These are phyloP conservation scores for Pseudomonodictys pantanalensis DNA, from an alignment of 495 filamentous ascomycete species.

Conservation along the genomic window DNA sequence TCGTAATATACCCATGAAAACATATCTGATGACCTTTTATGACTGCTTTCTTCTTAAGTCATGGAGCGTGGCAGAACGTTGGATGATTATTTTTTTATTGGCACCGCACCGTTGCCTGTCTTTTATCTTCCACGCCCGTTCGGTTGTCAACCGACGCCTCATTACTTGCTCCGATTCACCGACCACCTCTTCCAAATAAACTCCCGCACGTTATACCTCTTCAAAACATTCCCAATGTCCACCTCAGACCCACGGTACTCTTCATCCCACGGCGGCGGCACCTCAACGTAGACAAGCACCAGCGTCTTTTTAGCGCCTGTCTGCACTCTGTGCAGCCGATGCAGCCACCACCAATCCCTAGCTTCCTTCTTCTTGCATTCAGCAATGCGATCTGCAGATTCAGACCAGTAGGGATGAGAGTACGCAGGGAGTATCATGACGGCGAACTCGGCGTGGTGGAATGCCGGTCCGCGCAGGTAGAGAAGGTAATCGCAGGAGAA, in stretches of 20 bases:
- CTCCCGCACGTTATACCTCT: slow-evolving; percentile 76
- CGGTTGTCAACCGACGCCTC: too few species aligned
- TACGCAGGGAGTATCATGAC: slow-evolving; percentile 81
- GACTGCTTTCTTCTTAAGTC: too few species aligned
- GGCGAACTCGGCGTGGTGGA: slow-evolving; percentile 90
- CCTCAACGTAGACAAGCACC: slow-evolving; percentile 84
- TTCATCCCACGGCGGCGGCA: slow-evolving; percentile 63
- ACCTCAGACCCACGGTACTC: slow-evolving; percentile 44
- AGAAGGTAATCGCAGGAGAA: slow-evolving; percentile 92
- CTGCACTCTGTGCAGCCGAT: slow-evolving; percentile 88
- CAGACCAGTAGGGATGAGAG: slow-evolving; percentile 66
- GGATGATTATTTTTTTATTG: too few species aligned
- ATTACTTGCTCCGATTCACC: slow-evolving; percentile 52
- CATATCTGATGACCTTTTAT: too few species aligned
- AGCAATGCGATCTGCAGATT: slow-evolving; percentile 47
- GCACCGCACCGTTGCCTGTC: too few species aligned
- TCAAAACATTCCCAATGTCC: slow-evolving; percentile 62
- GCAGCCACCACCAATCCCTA: slow-evolving; percentile 85
- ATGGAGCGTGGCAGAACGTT: too few species aligned
- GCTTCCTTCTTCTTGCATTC: slow-evolving; percentile 50
- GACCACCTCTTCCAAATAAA: slow-evolving; percentile 78
- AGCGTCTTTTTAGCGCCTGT: slow-evolving; percentile 83
- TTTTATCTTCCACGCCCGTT: too few species aligned
- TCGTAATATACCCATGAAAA: too few species aligned
- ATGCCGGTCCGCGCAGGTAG: slow-evolving; percentile 92